Evolutionary conservation across 352 stramenopile species (phyloP), one percentile per base, ranked within the genome.

Genomic region (Aphanomyces stellatus): DNA sequence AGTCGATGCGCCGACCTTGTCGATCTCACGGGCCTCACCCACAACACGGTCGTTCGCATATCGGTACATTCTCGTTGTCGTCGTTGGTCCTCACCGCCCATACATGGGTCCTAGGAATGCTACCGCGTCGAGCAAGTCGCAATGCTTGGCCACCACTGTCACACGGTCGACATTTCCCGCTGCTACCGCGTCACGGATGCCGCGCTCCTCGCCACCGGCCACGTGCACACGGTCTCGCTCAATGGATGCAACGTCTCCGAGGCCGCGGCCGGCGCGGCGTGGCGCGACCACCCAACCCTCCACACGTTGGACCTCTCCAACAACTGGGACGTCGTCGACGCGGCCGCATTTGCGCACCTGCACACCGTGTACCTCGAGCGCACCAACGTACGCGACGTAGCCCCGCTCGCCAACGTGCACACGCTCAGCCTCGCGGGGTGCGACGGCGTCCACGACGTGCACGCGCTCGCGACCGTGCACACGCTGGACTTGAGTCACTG

Each of bases 291-390:
- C 17, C 31, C 51, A 27, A 60, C 53, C 5, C 69, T 90, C 7
- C 40, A 76, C n/a, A 74, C 83, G 19, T 71, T 90, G 19, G 77
- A 88, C 55, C 51, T 88, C 4, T 85, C 78, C 0, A 77, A 72
- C 51, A 87, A 77, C 62, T 76, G 69, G 10, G 69, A 70, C 37
- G 71, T 80, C 27, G 72, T 72, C 0, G 60, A 75, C 30, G 66
- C 87, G 17, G 48, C 51, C 15, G 71, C 80, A 25, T 37, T 90
- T 24, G 65, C 67, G 6, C 63, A 70, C 2, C 76, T 91, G 40
- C 81, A 87, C 68, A 85, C 76, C 27, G 77, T 88, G 22, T 72
- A 83, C 22, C 66, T 88, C 6, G 77, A 78, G 55, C 73, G 80
- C 74, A 4, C 63, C 87, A 42, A 43, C 72, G 4, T 51, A 69